Base-by-base conservation (phyloP, 306 rosid species). In the Ceratonia siliqua region DNA sequence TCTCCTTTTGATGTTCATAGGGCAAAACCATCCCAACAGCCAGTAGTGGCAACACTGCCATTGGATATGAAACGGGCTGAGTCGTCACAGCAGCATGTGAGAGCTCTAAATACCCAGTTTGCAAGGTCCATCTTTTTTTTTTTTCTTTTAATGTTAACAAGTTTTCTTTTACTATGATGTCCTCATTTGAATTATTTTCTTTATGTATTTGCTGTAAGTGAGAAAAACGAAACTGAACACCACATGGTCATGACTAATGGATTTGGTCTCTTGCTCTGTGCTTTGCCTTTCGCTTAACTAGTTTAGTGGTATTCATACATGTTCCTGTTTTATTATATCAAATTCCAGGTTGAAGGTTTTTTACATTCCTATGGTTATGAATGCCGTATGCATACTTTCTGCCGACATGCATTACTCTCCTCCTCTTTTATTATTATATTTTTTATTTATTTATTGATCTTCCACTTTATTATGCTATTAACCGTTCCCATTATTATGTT, bases 51-150 rank as follows among this genome's bases (percentile, higher is more conserved):
- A 42, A 64, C 88, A 12, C 83, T 89, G 49, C 45, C 83, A 2
- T 82, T 94, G 80, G 90, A 94, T 78, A 76, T 78, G 82, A 84
- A 81, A 55, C 89, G 81, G 75, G 98, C 98, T 1, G 95, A 84
- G 81, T 87, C 92, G 53, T 92, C 99, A 12, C 85, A 78, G 89
- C 96, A 82, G 93, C 99, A 95, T 82, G 99, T 95, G 92, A 89
- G 99, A 88, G 98, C 97, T 84, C 93, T 95, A 82, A 95, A 95
- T 81, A 87, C 87, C 85, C 98, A 95, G 81, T 95, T 95, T 75
- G 97, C 97, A 81, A 95, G 98, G 99, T 95, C 79, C 82, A 62
- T 69, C 61, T 77, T 83, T 78, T 57, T 78, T 84, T 79, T 53
- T 71, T 72, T 84, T 79, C 48, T 71, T 72, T 72, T 48, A 38